Evolutionary conservation across 148 eudicot genomes (phyloP).

Genomic region (Chenopodium album): DNA sequence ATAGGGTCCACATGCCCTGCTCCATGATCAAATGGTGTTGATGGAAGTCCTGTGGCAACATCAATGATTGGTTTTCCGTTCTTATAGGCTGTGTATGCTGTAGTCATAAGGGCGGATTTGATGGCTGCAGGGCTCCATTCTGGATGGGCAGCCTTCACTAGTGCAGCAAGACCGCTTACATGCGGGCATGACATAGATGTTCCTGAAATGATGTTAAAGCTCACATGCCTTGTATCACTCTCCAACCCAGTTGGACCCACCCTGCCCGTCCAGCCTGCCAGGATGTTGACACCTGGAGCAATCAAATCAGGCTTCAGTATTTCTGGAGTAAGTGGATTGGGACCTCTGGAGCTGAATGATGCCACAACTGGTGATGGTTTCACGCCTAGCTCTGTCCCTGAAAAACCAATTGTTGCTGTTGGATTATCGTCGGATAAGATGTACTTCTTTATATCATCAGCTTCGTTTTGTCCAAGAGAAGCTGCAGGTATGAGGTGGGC

Average conservation of each 20-base stretch:
- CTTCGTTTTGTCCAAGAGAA: conserved; percentile 50
- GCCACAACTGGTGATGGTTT: conserved; percentile 84
- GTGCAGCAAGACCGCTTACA: conserved; percentile 75
- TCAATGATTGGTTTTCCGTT: conserved; percentile 54
- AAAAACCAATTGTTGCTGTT: conserved; percentile 49
- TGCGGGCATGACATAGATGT: conserved; percentile 97
- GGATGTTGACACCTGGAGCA: conserved; percentile 87
- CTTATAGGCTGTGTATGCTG: conserved; percentile 62
- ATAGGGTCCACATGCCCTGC: conserved; percentile 79
- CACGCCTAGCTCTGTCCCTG: conserved; percentile 60
- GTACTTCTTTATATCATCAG: conserved; percentile 58
- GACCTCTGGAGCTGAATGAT: conserved; percentile 81
- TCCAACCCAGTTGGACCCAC: conserved; percentile 59
- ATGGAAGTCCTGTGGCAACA: conserved; percentile 50
- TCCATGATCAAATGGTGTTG: conserved; percentile 72
- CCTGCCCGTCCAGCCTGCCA: conserved; percentile 80
- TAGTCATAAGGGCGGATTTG: conserved; percentile 82
- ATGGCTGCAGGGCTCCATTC: conserved; percentile 87
- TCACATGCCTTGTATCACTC: conserved; percentile 56
- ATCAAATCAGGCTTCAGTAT: conserved; percentile 80
- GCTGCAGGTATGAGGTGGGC: conserved; percentile 70
- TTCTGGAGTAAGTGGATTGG: conserved; percentile 67
- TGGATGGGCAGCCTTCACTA: conserved; percentile 67
- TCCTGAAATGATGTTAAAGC: conserved; percentile 86
- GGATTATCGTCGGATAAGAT: conserved; percentile 41